These are phyloP conservation scores for Volvariella volvacea DNA, from an alignment of 1,284 basidiomycete species.

Conservation along the genomic window DNA sequence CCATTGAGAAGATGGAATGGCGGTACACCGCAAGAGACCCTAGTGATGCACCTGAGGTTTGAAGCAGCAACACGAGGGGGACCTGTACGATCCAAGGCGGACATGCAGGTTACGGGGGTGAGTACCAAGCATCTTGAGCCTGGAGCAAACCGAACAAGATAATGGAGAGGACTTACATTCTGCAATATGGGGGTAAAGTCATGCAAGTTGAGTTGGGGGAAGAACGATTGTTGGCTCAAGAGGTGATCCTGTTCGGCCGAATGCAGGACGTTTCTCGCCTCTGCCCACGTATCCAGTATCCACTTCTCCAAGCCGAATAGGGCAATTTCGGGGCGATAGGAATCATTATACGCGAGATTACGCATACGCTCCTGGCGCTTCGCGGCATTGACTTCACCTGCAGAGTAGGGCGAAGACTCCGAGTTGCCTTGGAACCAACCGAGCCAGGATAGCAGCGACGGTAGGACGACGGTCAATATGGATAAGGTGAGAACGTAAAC, in stretches of 20 bases:
- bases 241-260: constrained; percentile 43
- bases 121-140: too few species aligned
- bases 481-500: constrained; percentile 54
- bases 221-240: constrained; percentile 32
- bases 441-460: constrained; percentile 45
- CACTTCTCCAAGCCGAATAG: constrained; percentile 78
- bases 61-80: constrained; percentile 63
- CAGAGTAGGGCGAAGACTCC: constrained; percentile 36
- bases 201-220: constrained; percentile 53
- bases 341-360: constrained; percentile 61
- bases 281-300: constrained; percentile 71
- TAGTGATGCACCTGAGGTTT: constrained; percentile 64
- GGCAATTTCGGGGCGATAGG: constrained; percentile 67
- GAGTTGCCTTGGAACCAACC: constrained; percentile 29
- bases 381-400: constrained; percentile 50
- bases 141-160: not conserved
- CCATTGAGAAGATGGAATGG: constrained; percentile 63
- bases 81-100: constrained; percentile 35
- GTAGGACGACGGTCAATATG: constrained; percentile 48
- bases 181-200: constrained; percentile 60
- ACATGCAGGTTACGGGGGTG: constrained; percentile 1
- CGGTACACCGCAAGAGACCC: constrained; percentile 75
- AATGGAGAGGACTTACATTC: constrained; percentile 46
- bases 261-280: constrained; percentile 50
- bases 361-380: constrained; percentile 70